Conservation (phyloP, 495 filamentous ascomycete genomes). For the Penicillium steckii region DNA sequence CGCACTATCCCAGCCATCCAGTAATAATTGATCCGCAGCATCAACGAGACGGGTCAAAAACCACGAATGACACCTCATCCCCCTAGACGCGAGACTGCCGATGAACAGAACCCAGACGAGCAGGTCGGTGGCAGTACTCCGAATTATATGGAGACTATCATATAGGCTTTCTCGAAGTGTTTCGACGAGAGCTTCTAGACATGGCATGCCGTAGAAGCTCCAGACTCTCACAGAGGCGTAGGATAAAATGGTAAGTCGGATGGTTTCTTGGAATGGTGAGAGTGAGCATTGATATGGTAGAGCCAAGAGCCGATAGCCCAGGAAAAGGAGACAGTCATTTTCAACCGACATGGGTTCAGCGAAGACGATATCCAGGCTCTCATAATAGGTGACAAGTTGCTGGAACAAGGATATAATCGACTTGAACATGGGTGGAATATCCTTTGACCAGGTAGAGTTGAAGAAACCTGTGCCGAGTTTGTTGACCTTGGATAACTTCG, state of each 20-base stretch:
- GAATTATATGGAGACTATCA: conserved; percentile 2
- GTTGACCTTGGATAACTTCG: background rate
- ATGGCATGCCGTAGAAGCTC: conserved; percentile 12
- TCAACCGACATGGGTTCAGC: conserved; percentile 9
- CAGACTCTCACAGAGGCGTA: conserved; percentile 14
- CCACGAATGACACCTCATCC: conserved; percentile 8
- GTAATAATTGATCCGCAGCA: conserved; percentile 1
- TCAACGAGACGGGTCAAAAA: conserved; percentile 7
- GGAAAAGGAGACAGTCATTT: conserved; percentile 15
- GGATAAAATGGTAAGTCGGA: conserved; percentile 13
- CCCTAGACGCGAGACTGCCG: conserved; percentile 7
- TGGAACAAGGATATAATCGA: conserved; percentile 7
- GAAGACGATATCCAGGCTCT: conserved; percentile 2
- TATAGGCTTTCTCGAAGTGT: conserved; percentile 9
- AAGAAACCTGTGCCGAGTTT: conserved; percentile 14
- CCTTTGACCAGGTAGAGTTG: conserved; percentile 4
- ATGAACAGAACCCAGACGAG: conserved; percentile 13
- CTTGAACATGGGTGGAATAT: conserved; percentile 9
- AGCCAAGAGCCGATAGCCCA: conserved; percentile 10
- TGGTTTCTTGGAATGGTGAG: conserved; percentile 12
- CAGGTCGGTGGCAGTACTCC: conserved; percentile 7
- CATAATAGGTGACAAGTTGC: conserved; percentile 10
- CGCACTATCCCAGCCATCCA: conserved; percentile 11
- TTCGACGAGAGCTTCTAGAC: conserved; percentile 2
- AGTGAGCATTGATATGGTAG: conserved; percentile 4